Conservation (phyloP, 179 eudicot genomes). For the Vitellaria paradoxa region DNA sequence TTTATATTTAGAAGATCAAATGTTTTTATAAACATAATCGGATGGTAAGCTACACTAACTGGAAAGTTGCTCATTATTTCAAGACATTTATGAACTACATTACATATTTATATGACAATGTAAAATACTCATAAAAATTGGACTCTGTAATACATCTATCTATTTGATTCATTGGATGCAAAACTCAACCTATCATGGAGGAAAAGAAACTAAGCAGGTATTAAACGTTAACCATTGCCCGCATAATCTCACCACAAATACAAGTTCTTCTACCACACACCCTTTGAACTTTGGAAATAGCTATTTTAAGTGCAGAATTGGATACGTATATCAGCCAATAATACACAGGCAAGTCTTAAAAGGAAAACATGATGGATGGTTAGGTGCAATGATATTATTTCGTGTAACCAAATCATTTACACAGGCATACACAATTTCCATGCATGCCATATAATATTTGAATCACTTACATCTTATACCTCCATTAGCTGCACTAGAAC, state of each 20-base stretch:
- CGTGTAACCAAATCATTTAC: not conserved
- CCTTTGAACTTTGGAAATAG: too few species aligned
- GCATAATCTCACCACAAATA: too few species aligned
- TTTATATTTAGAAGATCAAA: not conserved
- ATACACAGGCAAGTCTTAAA: not conserved
- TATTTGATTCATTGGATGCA: too few species aligned
- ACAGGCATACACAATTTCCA: not conserved
- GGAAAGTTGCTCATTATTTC: not conserved
- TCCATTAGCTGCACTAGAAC: constrained; percentile 25
- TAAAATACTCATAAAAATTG: too few species aligned
- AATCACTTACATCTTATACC: constrained; percentile 35
- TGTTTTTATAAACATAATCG: not conserved
- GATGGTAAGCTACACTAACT: not conserved
- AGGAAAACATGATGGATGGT: not conserved
- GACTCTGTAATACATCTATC: too few species aligned
- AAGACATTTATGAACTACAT: too few species aligned
- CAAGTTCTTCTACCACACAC: too few species aligned
- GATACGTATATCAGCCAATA: not conserved
- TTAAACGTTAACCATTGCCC: too few species aligned
- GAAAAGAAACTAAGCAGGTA: too few species aligned
- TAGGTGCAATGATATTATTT: not conserved
- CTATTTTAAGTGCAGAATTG: not conserved
- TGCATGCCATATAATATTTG: not conserved
- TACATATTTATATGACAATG: too few species aligned
- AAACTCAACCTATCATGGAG: too few species aligned